Evolutionary conservation across 1,284 basidiomycete genomes (phyloP).

Genomic region (Thecaphora frezii): DNA sequence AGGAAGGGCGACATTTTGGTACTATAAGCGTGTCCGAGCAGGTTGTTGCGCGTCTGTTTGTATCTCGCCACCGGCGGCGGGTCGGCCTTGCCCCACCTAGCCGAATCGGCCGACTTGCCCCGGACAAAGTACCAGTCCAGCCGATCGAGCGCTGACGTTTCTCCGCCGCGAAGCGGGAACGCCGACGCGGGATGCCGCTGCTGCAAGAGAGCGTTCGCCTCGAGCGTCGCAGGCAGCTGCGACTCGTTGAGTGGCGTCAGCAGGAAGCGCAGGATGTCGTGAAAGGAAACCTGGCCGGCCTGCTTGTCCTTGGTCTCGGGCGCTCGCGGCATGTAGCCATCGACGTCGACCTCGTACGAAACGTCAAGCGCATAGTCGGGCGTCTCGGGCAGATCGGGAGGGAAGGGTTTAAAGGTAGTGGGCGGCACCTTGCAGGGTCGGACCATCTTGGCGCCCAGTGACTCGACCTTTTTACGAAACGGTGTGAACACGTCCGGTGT

Average conservation of each 20-base stretch:
- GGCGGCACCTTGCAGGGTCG: constrained; percentile 40
- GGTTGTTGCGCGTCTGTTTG: constrained; percentile 65
- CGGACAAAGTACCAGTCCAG: constrained; percentile 55
- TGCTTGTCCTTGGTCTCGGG: constrained; percentile 38
- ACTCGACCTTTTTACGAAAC: constrained; percentile 63
- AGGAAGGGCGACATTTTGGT: constrained; percentile 66
- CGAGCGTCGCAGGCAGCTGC: constrained; percentile 35
- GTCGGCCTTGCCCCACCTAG: constrained; percentile 45
- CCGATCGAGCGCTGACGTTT: constrained; percentile 48
- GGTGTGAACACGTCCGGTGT: constrained; percentile 64
- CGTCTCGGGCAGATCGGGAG: constrained; percentile 29
- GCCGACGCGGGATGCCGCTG: constrained; percentile 51
- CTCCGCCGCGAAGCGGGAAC: constrained; percentile 50
- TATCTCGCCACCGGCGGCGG: constrained; percentile 61
- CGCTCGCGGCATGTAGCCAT: constrained; percentile 36
- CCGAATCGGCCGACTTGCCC: constrained; percentile 48
- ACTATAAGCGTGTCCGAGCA: constrained; percentile 64
- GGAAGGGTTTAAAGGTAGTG: constrained; percentile 42
- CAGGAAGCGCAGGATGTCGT: constrained; percentile 50
- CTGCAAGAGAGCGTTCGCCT: constrained; percentile 41
- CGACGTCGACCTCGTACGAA: constrained; percentile 52
- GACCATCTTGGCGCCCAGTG: constrained; percentile 59
- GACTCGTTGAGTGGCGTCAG: constrained; percentile 47
- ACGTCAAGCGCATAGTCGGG: constrained; percentile 49
- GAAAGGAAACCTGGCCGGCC: constrained; percentile 48